Base-by-base conservation (phyloP, 1,284 basidiomycete genomes). In the Heterobasidion occidentale region DNA sequence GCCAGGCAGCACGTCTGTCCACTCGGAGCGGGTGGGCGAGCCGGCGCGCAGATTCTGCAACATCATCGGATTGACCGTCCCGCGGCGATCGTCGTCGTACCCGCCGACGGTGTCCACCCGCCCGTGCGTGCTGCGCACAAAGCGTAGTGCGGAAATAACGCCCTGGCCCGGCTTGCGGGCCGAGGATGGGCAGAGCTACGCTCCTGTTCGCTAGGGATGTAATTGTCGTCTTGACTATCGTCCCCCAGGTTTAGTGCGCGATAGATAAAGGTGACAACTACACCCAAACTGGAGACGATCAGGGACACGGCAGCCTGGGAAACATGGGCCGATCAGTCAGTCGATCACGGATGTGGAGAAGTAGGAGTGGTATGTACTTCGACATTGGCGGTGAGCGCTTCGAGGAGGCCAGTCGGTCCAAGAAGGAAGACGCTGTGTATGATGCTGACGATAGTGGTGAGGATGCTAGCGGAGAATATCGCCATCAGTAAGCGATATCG, bases 391-490 rank as follows among this genome's bases (percentile, higher is more conserved):
- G 56, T 54, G 51, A 64, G 60, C 27, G 58, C 61, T 49, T 63
- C 64, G 7, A 56, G 58, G 38, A 62, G 59, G 35, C 62, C 61
- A 54, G 61, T 59, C 12, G 60, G 51, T 49, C 64, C 54, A 49
- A 65, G 58, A 17, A 63, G 61, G 51, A 58, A 64, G n/a, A 59
- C 54, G 33, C 58, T 59, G 60, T 67, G 64, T 19, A 64, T 52
- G 51, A 66, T 58, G 54, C 65, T 64, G 55, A 62, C 60, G 51
- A 64, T 51, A 48, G 64, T 62, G 19, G 65, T 67, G 46, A 67
- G 54, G 36, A 66, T 58, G 46, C 61, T 66, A 5, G 65, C 61
- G n/a, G 64, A 66, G 53, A 67, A 67, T 17, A 67, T 65, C 36
- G 59, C 55, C 19, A 61, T 61, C 33, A 67, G 62, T 15, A 67